Conservation (phyloP, 1,284 basidiomycete genomes). For the Ustilago xerochloae region DNA sequence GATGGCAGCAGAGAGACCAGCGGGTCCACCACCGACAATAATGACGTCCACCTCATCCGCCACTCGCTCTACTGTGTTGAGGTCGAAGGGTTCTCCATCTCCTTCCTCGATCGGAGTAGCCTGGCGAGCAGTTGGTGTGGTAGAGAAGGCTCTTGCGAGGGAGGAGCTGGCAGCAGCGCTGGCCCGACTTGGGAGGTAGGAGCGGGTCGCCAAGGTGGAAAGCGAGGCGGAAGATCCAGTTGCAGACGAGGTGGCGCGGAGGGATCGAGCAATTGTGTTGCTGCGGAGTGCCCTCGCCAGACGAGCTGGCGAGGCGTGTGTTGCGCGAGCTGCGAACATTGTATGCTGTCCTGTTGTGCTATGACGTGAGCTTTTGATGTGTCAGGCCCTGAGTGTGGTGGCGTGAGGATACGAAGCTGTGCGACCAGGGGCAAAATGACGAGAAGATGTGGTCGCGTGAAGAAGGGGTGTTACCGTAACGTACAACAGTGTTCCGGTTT, state of each 20-base stretch:
- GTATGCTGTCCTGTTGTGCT: not conserved
- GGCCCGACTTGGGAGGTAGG: constrained; percentile 12
- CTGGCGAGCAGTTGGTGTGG: constrained; percentile 22
- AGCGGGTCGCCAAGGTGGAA: constrained; percentile 20
- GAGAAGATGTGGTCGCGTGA: not conserved
- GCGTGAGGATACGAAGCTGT: not conserved
- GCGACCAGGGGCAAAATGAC: not conserved
- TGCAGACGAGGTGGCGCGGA: constrained; percentile 21
- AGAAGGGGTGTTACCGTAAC: not conserved
- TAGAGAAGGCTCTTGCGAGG: constrained; percentile 35
- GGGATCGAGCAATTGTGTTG: constrained; percentile 14
- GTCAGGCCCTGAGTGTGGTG: not conserved
- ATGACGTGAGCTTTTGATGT: too few relatives aligned
- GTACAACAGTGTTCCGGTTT: too few relatives aligned
- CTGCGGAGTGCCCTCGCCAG: constrained; percentile 31
- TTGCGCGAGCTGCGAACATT: constrained; percentile 42
- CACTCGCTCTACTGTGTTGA: constrained; percentile 65
- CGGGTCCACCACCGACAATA: constrained; percentile 95
- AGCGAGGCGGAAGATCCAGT: constrained; percentile 23
- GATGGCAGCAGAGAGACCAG: constrained; percentile 95
- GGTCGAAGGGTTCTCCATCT: constrained; percentile 61
- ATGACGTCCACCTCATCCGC: constrained; percentile 86
- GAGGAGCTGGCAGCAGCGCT: constrained; percentile 17
- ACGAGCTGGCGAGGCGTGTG: constrained; percentile 38
- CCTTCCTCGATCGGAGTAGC: constrained; percentile 56